Evolutionary conservation across 495 filamentous ascomycete species (phyloP), one percentile per base, ranked within the genome.

Genomic region (Neurospora tetraspora): DNA sequence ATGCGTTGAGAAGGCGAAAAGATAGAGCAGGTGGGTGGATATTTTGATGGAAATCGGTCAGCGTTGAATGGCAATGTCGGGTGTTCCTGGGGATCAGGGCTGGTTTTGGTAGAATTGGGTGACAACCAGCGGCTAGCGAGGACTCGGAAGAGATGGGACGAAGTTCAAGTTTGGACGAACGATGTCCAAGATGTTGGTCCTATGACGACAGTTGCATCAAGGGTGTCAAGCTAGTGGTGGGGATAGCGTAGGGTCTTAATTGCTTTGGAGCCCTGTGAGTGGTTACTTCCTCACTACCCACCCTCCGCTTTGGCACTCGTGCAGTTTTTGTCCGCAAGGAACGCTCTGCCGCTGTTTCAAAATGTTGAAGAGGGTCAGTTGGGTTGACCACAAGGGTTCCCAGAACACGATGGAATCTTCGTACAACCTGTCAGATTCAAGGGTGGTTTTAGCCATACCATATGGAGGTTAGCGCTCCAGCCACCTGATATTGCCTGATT

Each of bases 141-240:
- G 53, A 34, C 12, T 18, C 14, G 53, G 53, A 65, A 65, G 27
- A 65, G 7, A 65, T 31, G 53, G 27, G 53, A 34, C 53, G 53
- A 65, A 34, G 53, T 34, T 34, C 53, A 65, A 65, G 53, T 65
- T 65, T 65, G 53, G 53, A 65, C 53, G 68, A 38, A 38, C 39
- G 68, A 71, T 65, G 68, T 74, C 72, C 75, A 76, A 74, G 75
- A 75, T 79, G 69, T 79, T 77, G 76, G 75, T 74, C 72, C 72
- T 70, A 79, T 79, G 78, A 79, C 78, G 78, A 76, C 75, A 76
- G 61, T 27, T 20, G 53, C 53, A 65, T 34, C 27, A 12, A 31
- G 7, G 47, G 47, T 59, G 47, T 59, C 23, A 61, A 34, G 53
- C 53, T 61, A 61, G 53, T 14, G 27, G 53, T 65, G 53, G 53